These are phyloP conservation scores for Fusarium agapanthi DNA, from an alignment of 2,329 filamentous ascomycete species.

Conservation along the genomic window DNA sequence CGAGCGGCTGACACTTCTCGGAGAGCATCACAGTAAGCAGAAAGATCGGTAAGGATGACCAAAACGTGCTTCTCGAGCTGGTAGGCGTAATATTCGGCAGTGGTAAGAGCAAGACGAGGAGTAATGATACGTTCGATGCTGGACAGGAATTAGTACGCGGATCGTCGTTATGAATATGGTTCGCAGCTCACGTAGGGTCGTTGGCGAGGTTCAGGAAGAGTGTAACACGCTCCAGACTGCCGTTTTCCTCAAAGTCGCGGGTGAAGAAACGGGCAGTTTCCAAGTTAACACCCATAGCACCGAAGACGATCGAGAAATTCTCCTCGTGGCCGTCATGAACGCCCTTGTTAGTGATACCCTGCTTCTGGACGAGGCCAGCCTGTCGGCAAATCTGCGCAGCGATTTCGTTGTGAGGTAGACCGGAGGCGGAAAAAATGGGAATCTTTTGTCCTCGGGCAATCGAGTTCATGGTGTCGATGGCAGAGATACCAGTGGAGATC, in stretches of 20 bases:
- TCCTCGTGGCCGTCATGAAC: constrained; percentile 97
- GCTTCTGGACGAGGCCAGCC: constrained; percentile 84
- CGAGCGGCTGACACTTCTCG: constrained; percentile 97
- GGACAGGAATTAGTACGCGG: constrained; percentile 17
- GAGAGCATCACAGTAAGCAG: constrained; percentile 97
- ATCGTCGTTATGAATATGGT: neutral
- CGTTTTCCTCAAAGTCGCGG: constrained; percentile 98
- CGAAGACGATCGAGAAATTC: constrained; percentile 99
- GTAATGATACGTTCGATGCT: constrained; percentile 99
- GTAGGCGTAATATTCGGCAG: constrained; percentile 99
- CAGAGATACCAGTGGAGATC: constrained; percentile 99
- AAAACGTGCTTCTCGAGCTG: constrained; percentile 99
- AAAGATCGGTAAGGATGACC: constrained; percentile 97
- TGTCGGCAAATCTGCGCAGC: constrained; percentile 98
- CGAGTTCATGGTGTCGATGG: constrained; percentile 98
- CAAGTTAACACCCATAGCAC: constrained; percentile 99
- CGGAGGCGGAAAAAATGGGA: constrained; percentile 97
- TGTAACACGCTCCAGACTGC: constrained; percentile 95
- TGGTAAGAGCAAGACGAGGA: constrained; percentile 95
- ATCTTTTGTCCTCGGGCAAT: constrained; percentile 99
- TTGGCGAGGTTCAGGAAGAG: constrained; percentile 99
- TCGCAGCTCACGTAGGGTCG: constrained; percentile 85
- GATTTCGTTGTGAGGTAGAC: constrained; percentile 99
- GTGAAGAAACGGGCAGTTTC: constrained; percentile 99
- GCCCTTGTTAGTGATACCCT: constrained; percentile 87